Conservation (phyloP, 331 rosid genomes). For the Acacia pycnantha region DNA sequence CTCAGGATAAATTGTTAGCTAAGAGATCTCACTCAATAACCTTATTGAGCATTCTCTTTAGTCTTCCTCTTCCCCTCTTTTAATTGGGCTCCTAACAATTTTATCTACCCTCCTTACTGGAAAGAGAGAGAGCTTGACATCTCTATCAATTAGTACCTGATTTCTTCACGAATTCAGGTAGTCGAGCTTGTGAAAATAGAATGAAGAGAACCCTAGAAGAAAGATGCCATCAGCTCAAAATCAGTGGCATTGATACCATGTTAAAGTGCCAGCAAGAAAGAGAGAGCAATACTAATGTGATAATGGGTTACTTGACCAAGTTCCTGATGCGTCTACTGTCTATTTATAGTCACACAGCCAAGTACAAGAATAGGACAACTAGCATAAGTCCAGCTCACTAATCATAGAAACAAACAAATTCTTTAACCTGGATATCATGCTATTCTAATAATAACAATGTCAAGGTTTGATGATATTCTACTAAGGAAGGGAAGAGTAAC, state of each 20-base stretch:
- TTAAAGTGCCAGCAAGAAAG: background rate
- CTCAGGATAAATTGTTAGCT: no score
- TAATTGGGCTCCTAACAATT: no score
- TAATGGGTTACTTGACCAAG: background rate
- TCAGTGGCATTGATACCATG: background rate
- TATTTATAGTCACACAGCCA: background rate
- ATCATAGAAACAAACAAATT: background rate
- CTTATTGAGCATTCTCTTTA: no score
- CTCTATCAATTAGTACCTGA: no score
- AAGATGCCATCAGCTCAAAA: background rate
- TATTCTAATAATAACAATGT: background rate
- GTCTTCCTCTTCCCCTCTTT: no score
- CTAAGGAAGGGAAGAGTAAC: background rate
- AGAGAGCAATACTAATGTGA: background rate
- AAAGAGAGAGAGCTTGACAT: no score
- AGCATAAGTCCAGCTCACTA: background rate
- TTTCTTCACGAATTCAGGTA: no score
- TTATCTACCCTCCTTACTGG: no score
- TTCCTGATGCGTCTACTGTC: background rate
- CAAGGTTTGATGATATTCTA: background rate
- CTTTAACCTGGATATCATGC: background rate
- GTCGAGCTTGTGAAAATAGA: background rate
- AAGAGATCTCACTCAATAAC: no score
- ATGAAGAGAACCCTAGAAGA: background rate
- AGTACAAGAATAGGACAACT: background rate